Evolutionary conservation across 2,329 filamentous ascomycete genomes (phyloP), one percentile per base, ranked within the genome.

Genomic region (Fusarium ramigenum): DNA sequence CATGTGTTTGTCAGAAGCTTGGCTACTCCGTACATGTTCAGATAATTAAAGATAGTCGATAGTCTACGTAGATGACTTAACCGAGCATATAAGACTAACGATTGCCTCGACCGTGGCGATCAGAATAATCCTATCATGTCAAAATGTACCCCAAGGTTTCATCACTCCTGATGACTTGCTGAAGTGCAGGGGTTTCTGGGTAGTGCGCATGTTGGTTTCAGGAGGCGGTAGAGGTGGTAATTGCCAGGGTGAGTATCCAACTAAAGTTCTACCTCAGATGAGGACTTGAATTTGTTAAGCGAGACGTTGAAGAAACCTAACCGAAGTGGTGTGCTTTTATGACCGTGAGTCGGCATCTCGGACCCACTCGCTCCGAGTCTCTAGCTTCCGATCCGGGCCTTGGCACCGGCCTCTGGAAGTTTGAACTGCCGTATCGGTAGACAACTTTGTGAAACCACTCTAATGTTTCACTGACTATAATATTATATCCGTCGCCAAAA

Each of bases 151-250:
- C 40, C 12, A 32, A 42, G 36, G 30, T 63, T 32, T 50, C 19
- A 56, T 40, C 42, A 42, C 60, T 54, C 67, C 67, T 70, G 60
- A 60, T 44, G 44, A 53, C 42, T 43, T 30, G 43, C 28, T n/a
- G 42, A 30, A 34, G 42, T 32, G 34, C 67, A 70, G 67, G 67
- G 67, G 66, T 52, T 40, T 43, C 39, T 52, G 28, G 28, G 46
- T 49, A 32, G 49, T 59, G 43, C 47, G 39, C 34, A 59, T 47
- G 34, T 42, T 54, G 50, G 70, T 72, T 72, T 72, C 69, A 72
- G 70, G 70, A 64, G 25, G 42, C 64, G 64, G 69, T 73, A 60
- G 69, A 70, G 53, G 59, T 56, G 39, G 43, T 53, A 60, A 72
- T 70, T 56, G 54, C 36, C 46, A 72, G 70, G 69, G 30, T 46